Percentiles rank a stretch among this genome's conserved stretches.
Evolutionary conservation across 2,329 filamentous ascomycete genomes (phyloP).

Genomic region (Calonectria montana): DNA sequence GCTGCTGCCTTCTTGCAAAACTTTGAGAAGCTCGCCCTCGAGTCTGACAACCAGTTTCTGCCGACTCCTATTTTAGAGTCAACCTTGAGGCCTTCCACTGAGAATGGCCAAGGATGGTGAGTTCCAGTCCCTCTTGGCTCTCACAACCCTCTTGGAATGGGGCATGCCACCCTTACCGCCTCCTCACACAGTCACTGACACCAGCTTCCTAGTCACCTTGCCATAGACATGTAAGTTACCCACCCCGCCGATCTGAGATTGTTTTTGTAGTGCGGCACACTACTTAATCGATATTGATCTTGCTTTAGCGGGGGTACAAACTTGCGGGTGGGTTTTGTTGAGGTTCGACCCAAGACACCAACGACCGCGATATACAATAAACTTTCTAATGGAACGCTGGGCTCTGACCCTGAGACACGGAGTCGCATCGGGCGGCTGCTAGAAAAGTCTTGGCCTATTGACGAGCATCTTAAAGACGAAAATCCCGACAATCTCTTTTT

Average conservation of each 20-base stretch:
- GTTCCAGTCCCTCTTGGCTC: conserved; percentile 41
- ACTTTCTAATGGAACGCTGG: conserved; percentile 21
- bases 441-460: conserved; percentile 80
- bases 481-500: conserved; percentile 80
- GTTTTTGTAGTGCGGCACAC: not conserved
- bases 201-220: conserved; percentile 61
- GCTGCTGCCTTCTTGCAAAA: conserved; percentile 59
- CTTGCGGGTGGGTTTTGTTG: conserved; percentile 74
- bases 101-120: conserved; percentile 60
- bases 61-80: conserved; percentile 71
- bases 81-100: conserved; percentile 61
- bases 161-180: not conserved
- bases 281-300: conserved; percentile 1
- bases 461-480: conserved; percentile 77
- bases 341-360: conserved; percentile 59
- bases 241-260: not conserved
- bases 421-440: conserved; percentile 66
- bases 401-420: conserved; percentile 30
- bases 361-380: conserved; percentile 17
- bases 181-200: conserved; percentile 26
- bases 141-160: not conserved
- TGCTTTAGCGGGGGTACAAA: conserved; percentile 72
- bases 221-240: conserved; percentile 71
- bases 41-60: conserved; percentile 67
- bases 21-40: conserved; percentile 62